These are phyloP conservation scores for Starmerella vaccinii DNA, from an alignment of 805 yeast species.

Conservation along the genomic window DNA sequence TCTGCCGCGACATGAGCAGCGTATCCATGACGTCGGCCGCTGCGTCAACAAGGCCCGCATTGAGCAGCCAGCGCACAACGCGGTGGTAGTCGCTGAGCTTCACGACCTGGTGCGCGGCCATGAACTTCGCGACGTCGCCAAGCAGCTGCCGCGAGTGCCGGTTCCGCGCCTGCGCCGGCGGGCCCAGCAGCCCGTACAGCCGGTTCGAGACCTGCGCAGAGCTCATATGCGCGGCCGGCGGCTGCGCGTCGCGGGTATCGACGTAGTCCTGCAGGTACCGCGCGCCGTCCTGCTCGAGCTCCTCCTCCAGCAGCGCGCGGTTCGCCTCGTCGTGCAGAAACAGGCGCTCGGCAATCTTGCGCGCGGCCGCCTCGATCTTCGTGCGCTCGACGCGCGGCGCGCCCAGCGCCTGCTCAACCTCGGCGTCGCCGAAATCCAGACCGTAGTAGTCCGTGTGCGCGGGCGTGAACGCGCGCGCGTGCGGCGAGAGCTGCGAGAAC, in stretches of 20 bases:
- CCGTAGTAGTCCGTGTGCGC: conserved; percentile 15
- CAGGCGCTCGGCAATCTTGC: conserved; percentile 29
- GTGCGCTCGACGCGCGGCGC: conserved; percentile 25
- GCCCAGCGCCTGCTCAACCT: conserved; percentile 23
- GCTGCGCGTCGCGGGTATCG: conserved; percentile 19
- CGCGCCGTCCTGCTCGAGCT: conserved; percentile 13
- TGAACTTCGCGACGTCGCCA: conserved; percentile 20
- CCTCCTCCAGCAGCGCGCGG: conserved; percentile 23
- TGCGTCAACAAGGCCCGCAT: conserved; percentile 19
- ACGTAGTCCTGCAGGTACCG: conserved; percentile 8
- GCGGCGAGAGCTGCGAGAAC: neutral
- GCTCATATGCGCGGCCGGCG: conserved; percentile 11
- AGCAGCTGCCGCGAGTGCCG: neutral
- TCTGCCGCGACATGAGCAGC: conserved; percentile 19
- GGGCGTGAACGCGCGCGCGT: conserved; percentile 7
- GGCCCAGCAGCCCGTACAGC: conserved; percentile 3
- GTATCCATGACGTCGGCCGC: conserved; percentile 27
- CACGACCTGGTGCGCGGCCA: conserved; percentile 24
- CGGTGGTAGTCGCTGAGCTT: conserved; percentile 24
- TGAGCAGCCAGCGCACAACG: conserved; percentile 24
- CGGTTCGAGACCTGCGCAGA: conserved; percentile 5
- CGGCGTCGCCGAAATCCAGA: conserved; percentile 11
- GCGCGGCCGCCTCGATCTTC: conserved; percentile 26
- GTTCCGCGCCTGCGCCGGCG: conserved; percentile 11
- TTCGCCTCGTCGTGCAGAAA: conserved; percentile 27